These are phyloP conservation scores for Xylariaceae sp. DNA, from an alignment of 2,329 filamentous ascomycete genomes.

Conservation along the genomic window DNA sequence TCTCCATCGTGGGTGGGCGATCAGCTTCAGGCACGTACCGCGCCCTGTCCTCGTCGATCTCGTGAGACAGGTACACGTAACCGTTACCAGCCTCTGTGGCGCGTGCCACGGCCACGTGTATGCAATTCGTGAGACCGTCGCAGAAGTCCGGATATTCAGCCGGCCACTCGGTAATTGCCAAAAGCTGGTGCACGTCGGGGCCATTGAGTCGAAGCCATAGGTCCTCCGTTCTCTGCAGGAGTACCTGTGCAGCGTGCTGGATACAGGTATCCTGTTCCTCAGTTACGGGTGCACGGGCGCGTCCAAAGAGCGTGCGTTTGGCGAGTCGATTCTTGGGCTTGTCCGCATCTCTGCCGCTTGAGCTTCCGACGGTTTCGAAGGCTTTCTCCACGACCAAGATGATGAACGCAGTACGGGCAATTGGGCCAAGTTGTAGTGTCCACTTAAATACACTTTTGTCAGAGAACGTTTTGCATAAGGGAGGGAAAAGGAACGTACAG, in stretches of 20 bases:
- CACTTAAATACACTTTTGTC: constrained; percentile 20
- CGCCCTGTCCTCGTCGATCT: constrained; percentile 16
- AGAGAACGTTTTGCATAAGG: too few species aligned
- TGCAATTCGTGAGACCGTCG: not conserved
- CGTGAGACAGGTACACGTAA: not conserved
- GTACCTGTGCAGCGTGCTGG: constrained; percentile 22
- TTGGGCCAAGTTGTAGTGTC: constrained; percentile 36
- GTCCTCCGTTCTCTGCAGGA: constrained; percentile 19
- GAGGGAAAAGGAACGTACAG: too few species aligned
- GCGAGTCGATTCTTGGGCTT: not conserved
- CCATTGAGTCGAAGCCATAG: constrained; percentile 12
- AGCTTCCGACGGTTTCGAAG: constrained; percentile 2
- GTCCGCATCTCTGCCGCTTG: not conserved
- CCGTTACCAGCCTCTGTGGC: not conserved
- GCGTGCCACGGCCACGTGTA: not conserved
- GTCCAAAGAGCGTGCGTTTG: constrained; percentile 34
- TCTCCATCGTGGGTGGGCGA: constrained; percentile 2
- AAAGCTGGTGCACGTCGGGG: constrained; percentile 26
- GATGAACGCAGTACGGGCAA: constrained; percentile 48
- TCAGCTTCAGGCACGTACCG: constrained; percentile 15
- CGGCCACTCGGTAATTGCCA: constrained; percentile 18
- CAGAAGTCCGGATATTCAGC: not conserved
- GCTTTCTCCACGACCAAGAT: constrained; percentile 59
- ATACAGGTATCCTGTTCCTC: constrained; percentile 30
- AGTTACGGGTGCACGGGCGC: constrained; percentile 33